Evolutionary conservation across 169 alveolate species (phyloP), one percentile per base, ranked within the genome.

Genomic region (Plasmodium gonderi): DNA sequence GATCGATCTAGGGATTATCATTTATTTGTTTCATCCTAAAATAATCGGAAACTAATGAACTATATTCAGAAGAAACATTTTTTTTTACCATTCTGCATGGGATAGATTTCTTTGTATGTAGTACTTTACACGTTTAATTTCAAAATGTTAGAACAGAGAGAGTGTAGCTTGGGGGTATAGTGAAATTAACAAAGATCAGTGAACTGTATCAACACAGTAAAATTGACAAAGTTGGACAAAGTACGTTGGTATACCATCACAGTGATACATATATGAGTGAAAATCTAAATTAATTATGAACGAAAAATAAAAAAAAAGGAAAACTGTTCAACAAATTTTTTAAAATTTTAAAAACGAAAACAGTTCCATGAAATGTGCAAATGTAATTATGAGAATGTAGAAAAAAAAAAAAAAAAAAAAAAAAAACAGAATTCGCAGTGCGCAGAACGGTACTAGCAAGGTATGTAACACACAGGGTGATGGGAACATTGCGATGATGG

Each of bases 261-360:
- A 75, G 14, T 8, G 8, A 38, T 36, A 42, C 20, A 85, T 40
- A 72, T 60, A 60, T 74, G 68, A 74, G 36, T 33, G 42, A 82
- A 68, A 47, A 40, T 33, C 23, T 33, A 64, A 80, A 80, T 80
- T 80, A 80, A 80, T 80, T 80, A 80, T 20, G 42, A 67, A 79
- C 40, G 7, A 69, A 40, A 20, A 40, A 40, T 36, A 33, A 75
- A 0, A 60, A 65, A 80, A 80, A 65, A 14, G 40, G n/a, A 14
- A 23, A 64, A 33, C 14, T 20, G 68, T 54, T 31, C 9, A 33
- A 26, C 44, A 40, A 12, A 79, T 26, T 45, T 51, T 76, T 17
- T 76, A 17, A 76, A 38, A 76, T 17, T 11, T 44, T 76, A 76
- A 76, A 76, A 38, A 42, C 69, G 65, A 76, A 76, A 76, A 60